These are phyloP conservation scores for Casaregolazyma lundiana DNA, from an alignment of 1,139 yeast species.

Conservation along the genomic window DNA sequence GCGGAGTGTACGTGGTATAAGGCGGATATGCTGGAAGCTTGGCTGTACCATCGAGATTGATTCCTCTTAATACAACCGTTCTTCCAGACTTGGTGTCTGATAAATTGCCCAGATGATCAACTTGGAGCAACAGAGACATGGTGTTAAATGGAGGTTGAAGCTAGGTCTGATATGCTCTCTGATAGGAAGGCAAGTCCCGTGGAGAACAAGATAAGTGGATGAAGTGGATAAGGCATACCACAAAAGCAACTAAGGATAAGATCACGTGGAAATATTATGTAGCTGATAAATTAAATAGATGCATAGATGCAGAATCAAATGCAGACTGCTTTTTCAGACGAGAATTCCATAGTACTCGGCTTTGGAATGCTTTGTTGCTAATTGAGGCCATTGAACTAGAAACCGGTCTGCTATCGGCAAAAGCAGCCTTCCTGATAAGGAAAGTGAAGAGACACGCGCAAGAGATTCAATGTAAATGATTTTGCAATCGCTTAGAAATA, in stretches of 20 bases:
- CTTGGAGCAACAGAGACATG: constrained; percentile 26
- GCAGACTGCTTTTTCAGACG: constrained; percentile 37
- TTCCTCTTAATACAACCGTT: constrained; percentile 59
- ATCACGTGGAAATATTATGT: background rate
- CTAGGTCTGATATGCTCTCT: too few species aligned
- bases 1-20: constrained; percentile 49
- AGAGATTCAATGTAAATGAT: constrained; percentile 82
- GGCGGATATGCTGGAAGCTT: constrained; percentile 61
- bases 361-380: constrained; percentile 50
- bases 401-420: constrained; percentile 71
- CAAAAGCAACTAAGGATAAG: background rate
- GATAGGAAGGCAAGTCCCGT: too few species aligned
- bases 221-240: background rate
- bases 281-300: background rate
- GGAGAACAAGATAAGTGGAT: too few species aligned
- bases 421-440: constrained; percentile 69
- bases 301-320: background rate
- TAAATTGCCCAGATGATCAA: constrained; percentile 48
- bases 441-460: constrained; percentile 73
- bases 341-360: constrained; percentile 77
- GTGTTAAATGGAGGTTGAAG: too few species aligned
- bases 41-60: constrained; percentile 66
- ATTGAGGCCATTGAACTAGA: constrained; percentile 84
- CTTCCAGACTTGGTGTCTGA: constrained; percentile 42
- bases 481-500: constrained; percentile 51